Conservation (phyloP, 345 rosid genomes). For the Raphanus raphanistrum region DNA sequence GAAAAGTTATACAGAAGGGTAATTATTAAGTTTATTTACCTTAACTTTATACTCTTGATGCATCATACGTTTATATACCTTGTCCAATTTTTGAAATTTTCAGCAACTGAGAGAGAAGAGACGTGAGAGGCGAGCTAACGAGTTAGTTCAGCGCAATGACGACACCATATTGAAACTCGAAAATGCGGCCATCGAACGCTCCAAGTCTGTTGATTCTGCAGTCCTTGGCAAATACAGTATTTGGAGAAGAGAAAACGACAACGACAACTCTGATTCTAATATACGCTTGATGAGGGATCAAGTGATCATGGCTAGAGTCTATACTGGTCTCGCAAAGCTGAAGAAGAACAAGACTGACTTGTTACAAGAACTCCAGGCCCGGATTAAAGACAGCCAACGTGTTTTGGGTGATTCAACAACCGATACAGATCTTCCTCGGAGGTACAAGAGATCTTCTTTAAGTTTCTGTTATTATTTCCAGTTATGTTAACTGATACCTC, state of each 20-base stretch:
- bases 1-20: constrained; percentile 80
- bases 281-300: constrained; percentile 92
- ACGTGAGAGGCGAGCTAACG: constrained; percentile 74
- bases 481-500: background rate
- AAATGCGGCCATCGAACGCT: constrained; percentile 89
- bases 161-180: constrained; percentile 78
- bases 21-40: constrained; percentile 9
- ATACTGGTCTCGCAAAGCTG: constrained; percentile 70
- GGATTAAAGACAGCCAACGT: constrained; percentile 85
- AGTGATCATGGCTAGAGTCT: constrained; percentile 93
- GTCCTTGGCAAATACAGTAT: constrained; percentile 91
- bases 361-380: constrained; percentile 68
- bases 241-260: constrained; percentile 93
- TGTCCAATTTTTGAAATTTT: constrained; percentile 20
- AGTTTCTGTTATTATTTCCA: constrained; percentile 8
- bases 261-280: constrained; percentile 80
- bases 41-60: background rate
- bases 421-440: constrained; percentile 77
- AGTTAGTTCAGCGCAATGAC: constrained; percentile 64
- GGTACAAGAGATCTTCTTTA: constrained; percentile 45
- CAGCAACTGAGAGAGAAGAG: constrained; percentile 90
- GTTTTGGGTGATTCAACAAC: constrained; percentile 67
- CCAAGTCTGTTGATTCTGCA: constrained; percentile 92
- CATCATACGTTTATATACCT: background rate
- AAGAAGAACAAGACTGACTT: constrained; percentile 71